Percentiles rank a stretch among this genome's conserved stretches.
phyloP scores from a whole-genome alignment of 176 grass and related monocot species.

The Oryza glumipatula region DNA sequence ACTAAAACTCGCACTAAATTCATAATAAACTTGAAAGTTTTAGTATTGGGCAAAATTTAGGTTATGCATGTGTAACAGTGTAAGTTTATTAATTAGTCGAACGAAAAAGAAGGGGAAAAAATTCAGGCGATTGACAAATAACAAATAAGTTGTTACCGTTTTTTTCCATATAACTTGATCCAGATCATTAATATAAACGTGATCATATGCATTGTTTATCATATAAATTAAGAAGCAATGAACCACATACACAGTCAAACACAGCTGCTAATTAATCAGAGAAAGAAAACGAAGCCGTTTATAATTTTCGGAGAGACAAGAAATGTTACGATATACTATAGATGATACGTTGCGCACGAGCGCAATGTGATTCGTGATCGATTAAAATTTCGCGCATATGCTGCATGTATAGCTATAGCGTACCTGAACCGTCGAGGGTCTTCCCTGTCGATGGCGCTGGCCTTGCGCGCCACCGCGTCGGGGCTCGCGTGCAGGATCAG shows the following conservation, averaged over 20 bases:
- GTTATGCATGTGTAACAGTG: neutral
- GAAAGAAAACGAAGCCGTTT: neutral
- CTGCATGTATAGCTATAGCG: neutral
- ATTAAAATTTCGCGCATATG: neutral
- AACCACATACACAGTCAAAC: neutral
- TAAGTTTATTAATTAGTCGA: neutral
- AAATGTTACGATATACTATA: no score
- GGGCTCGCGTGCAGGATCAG: slow-evolving; percentile 76
- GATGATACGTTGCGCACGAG: neutral
- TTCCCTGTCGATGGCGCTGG: slow-evolving; percentile 53
- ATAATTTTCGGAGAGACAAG: neutral
- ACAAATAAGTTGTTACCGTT: neutral
- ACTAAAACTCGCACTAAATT: no score
- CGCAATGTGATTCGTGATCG: neutral
- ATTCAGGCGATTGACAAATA: neutral
- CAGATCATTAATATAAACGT: neutral
- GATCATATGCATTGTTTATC: neutral
- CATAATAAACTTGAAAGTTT: no score
- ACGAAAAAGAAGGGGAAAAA: neutral
- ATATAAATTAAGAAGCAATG: neutral
- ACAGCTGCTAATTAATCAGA: neutral
- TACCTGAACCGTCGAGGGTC: slow-evolving; percentile 82
- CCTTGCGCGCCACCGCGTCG: slow-evolving; percentile 53
- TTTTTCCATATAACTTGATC: no score
- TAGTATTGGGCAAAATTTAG: no score